phyloP scores from a whole-genome alignment of 2,329 filamentous ascomycete genomes.

The Rutstroemia sp. region DNA sequence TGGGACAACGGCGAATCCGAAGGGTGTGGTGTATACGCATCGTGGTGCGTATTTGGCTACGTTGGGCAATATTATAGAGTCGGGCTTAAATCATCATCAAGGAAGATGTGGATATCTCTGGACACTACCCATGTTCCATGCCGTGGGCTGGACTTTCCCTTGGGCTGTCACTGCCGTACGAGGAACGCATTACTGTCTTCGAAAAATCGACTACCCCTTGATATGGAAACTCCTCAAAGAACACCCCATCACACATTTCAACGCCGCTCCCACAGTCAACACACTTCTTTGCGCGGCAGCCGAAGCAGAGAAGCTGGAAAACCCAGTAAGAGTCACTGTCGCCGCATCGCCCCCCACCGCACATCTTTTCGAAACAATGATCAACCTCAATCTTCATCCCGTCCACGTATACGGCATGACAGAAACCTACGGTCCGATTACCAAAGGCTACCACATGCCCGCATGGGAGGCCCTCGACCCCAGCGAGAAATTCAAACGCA shows the following conservation, averaged over 20 bases:
- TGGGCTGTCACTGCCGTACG: constrained; percentile 90
- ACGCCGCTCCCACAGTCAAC: constrained; percentile 93
- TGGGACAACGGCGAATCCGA: constrained; percentile 84
- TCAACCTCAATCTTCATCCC: constrained; percentile 69
- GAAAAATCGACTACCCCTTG: constrained; percentile 89
- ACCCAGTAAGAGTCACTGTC: constrained; percentile 78
- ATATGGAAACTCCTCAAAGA: constrained; percentile 87
- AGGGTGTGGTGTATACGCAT: constrained; percentile 90
- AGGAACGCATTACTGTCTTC: constrained; percentile 89
- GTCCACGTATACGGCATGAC: constrained; percentile 89
- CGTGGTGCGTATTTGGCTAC: constrained; percentile 80
- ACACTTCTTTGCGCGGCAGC: constrained; percentile 78
- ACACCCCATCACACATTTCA: constrained; percentile 88
- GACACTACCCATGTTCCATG: constrained; percentile 83
- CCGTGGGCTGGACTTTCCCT: constrained; percentile 61
- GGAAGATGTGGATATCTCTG: constrained; percentile 78
- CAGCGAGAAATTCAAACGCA: constrained; percentile 75
- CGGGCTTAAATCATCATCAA: constrained; percentile 64
- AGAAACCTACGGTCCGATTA: constrained; percentile 93
- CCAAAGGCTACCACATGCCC: constrained; percentile 83
- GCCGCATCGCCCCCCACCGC: constrained; percentile 86
- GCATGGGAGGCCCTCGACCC: constrained; percentile 68
- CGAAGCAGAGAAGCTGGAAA: constrained; percentile 62
- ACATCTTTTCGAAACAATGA: constrained; percentile 90
- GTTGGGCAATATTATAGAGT: constrained; percentile 81